Base-by-base conservation (phyloP, 2,329 filamentous ascomycete genomes). In the Aureobasidium sp. region DNA sequence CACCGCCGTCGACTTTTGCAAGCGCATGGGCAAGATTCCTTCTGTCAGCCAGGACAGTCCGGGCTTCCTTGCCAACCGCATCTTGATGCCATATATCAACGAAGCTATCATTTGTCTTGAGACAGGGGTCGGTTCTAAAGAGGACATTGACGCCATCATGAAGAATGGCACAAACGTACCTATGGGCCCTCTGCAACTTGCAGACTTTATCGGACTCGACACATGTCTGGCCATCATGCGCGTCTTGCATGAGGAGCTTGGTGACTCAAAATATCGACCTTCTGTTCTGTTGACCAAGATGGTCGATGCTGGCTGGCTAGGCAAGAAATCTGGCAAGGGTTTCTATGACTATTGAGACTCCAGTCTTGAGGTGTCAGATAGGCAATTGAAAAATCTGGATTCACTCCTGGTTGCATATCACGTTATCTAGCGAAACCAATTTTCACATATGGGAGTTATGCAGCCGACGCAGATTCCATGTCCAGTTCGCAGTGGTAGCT, bases 31-130 rank as follows among this genome's bases (percentile, higher is more conserved):
- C 70, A 99, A 99, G 79, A 82, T 97, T 58, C 79, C 91, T 0
- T 95, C 92, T 3, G 84, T 89, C 34, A 96, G 91, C 15, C 89
- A 90, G 17, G 94, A 99, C 75, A 86, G 89, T 0, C 94, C 94
- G 0, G 94, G 94, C 1, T 99, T 99, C 79, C 80, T 99, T 27
- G 94, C 94, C 36, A 99, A 99, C 75, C 84, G 94, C 11, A 99
- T 99, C 65, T 79, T 99, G 64, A 99, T 99, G 94, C 94, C 94
- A 0, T 99, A 99, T 74, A 97, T 99, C 79, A 99, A 99, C 74
- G 94, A 99, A 78, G 94, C 95, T 9, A 82, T 99, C 68, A 93
- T 96, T 66, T 99, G 94, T 75, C 81, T 99, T 15, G 94, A 99
- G 78, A 97, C 94, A 0, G 90, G 90, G 3, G 86, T 99, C 0